Conservation (phyloP, 2,329 filamentous ascomycete species). For the Verticillium klebahnii region DNA sequence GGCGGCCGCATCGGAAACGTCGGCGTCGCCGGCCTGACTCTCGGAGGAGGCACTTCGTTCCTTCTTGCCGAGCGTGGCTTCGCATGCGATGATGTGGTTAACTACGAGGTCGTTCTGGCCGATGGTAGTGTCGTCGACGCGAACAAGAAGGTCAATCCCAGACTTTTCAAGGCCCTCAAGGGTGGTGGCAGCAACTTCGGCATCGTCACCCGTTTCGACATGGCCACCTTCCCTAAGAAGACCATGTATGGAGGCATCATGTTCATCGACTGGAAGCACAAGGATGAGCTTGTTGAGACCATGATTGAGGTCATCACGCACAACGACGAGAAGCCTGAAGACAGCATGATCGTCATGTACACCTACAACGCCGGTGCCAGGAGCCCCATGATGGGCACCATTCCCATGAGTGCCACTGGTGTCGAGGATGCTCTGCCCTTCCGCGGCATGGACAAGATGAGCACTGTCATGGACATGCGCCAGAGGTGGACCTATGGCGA, state of each 20-base stretch:
- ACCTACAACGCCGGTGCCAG: not conserved
- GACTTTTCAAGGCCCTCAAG: conserved; percentile 42
- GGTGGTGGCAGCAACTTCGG: conserved; percentile 43
- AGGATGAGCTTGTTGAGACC: conserved; percentile 8
- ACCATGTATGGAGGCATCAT: conserved; percentile 2
- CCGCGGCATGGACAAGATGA: conserved; percentile 2
- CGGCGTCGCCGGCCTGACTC: conserved; percentile 20
- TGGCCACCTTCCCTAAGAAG: conserved; percentile 7
- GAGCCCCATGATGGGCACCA: conserved; percentile 3
- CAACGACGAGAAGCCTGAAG: not conserved
- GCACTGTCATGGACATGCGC: conserved; percentile 1
- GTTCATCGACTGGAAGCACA: conserved; percentile 23
- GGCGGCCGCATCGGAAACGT: conserved; percentile 18
- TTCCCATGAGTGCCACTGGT: conserved; percentile 4
- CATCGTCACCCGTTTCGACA: conserved; percentile 25
- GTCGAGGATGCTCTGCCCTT: conserved; percentile 3
- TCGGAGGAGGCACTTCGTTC: conserved; percentile 24
- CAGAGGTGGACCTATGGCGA: conserved; percentile 3
- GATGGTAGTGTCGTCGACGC: conserved; percentile 35
- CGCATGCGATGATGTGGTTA: conserved; percentile 36
- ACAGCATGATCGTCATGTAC: not conserved
- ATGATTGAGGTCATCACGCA: not conserved
- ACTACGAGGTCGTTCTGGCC: conserved; percentile 40
- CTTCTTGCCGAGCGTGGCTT: conserved; percentile 24
- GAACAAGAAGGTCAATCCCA: conserved; percentile 25